These are phyloP conservation scores for Hortaea werneckii DNA, from an alignment of 2,329 filamentous ascomycete genomes.

Conservation along the genomic window DNA sequence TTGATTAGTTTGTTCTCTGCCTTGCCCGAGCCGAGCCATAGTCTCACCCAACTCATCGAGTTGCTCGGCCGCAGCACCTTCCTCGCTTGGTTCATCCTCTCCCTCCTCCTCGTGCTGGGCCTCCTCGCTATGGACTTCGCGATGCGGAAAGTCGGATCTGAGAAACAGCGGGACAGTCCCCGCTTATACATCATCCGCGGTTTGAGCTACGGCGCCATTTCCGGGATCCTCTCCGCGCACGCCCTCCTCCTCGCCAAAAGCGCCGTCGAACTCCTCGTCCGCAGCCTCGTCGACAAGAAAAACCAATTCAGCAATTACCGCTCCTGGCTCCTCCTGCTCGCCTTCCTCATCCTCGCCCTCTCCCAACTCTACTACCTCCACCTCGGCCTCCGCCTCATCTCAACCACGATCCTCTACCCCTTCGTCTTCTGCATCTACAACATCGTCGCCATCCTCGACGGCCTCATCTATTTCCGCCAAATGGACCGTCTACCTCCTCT, in stretches of 20 bases:
- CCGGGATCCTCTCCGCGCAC: slow-evolving; percentile 88
- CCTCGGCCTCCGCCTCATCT: slow-evolving; percentile 84
- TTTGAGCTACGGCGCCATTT: slow-evolving; percentile 75
- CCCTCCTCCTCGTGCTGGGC: slow-evolving; percentile 61
- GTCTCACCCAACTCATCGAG: slow-evolving; percentile 65
- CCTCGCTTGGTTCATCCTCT: slow-evolving; percentile 78
- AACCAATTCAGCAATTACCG: slow-evolving; percentile 96
- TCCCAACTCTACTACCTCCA: slow-evolving; percentile 94
- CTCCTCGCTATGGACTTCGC: slow-evolving; percentile 52
- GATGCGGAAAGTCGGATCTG: slow-evolving; percentile 21
- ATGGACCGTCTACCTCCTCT: slow-evolving; percentile 65
- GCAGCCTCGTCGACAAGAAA: slow-evolving; percentile 70
- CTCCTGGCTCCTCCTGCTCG: slow-evolving; percentile 81
- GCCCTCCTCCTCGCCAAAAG: slow-evolving; percentile 90
- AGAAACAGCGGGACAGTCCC: slow-evolving; percentile 22
- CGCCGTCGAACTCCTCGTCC: slow-evolving; percentile 84
- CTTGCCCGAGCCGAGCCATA: slow-evolving; percentile 86
- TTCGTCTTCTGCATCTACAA: slow-evolving; percentile 99
- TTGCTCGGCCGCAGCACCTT: slow-evolving; percentile 67
- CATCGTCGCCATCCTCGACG: slow-evolving; percentile 94
- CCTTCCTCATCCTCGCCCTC: slow-evolving; percentile 70
- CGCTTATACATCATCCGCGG: slow-evolving; percentile 58
- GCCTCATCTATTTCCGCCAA: slow-evolving; percentile 92
- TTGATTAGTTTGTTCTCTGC: slow-evolving; percentile 91
- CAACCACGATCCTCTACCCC: slow-evolving; percentile 89